Conservation (phyloP, 2,329 filamentous ascomycete species). For the Fusarium nurragi region DNA sequence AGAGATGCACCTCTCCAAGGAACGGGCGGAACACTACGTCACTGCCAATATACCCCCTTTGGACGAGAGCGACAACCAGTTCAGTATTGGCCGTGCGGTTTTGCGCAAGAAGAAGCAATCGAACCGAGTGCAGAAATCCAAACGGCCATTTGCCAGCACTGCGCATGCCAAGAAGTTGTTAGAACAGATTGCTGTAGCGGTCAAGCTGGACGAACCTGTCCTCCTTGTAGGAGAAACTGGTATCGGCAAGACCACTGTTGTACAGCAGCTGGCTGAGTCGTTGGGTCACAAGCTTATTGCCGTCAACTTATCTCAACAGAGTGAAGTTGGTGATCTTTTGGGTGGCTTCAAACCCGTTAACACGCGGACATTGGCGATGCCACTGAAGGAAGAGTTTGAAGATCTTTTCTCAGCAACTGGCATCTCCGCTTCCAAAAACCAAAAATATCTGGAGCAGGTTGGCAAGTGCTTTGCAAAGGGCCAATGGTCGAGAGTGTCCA, state of each 20-base stretch:
- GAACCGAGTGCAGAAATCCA: constrained; percentile 61
- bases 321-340: constrained; percentile 93
- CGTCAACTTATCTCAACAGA: constrained; percentile 97
- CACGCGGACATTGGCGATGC: constrained; percentile 84
- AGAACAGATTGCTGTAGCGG: constrained; percentile 86
- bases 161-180: constrained; percentile 84
- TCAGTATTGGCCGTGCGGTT: constrained; percentile 73
- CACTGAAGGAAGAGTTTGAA: constrained; percentile 93
- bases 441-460: constrained; percentile 83
- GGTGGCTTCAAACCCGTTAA: constrained; percentile 98
- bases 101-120: constrained; percentile 66
- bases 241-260: constrained; percentile 96
- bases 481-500: constrained; percentile 88
- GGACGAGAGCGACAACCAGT: constrained; percentile 64
- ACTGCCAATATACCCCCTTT: constrained; percentile 76
- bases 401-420: constrained; percentile 84
- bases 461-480: constrained; percentile 81
- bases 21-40: constrained; percentile 82
- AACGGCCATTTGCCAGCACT: constrained; percentile 85
- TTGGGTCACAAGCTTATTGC: constrained; percentile 88
- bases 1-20: constrained; percentile 85
- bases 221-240: constrained; percentile 98
- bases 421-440: constrained; percentile 88
- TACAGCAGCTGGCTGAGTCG: constrained; percentile 88
- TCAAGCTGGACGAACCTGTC: constrained; percentile 86